Evolutionary conservation across 345 rosid species (phyloP).

Genomic region (Euclidium syriacum): DNA sequence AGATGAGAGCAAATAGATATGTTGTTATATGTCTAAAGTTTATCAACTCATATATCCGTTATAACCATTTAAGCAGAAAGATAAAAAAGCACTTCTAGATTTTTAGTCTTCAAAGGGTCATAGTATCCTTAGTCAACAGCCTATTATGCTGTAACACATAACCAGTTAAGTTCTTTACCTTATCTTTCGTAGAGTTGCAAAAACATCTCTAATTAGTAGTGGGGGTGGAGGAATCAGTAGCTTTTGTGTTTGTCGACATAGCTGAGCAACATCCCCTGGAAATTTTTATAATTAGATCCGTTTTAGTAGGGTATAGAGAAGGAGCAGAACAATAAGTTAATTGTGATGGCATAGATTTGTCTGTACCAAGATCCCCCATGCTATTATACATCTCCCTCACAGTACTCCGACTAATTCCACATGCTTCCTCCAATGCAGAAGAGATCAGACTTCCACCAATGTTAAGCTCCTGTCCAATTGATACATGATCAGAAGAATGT

Average conservation of each 20-base stretch:
- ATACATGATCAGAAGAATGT: conserved; percentile 1
- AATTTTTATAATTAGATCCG: neutral
- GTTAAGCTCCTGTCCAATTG: conserved; percentile 61
- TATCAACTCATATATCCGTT: neutral
- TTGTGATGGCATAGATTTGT: neutral
- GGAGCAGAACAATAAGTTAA: neutral
- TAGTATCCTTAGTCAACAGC: neutral
- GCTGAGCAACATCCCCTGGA: conserved; percentile 90
- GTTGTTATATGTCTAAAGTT: neutral
- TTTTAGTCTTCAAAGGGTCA: neutral
- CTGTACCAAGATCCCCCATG: conserved; percentile 82
- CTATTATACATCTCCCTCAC: conserved; percentile 72
- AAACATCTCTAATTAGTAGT: conserved; percentile 66
- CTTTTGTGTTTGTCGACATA: conserved; percentile 73
- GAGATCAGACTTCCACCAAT: conserved; percentile 80
- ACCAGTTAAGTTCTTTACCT: conserved; percentile 42
- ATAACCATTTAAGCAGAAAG: neutral
- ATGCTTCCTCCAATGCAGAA: conserved; percentile 82
- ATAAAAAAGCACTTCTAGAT: neutral
- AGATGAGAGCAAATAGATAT: neutral
- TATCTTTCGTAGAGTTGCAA: conserved; percentile 59
- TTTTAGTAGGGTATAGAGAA: conserved; percentile 8
- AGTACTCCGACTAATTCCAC: conserved; percentile 67
- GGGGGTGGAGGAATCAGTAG: conserved; percentile 71
- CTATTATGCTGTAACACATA: neutral